Evolutionary conservation across 83 land plant genomes (phyloP), one percentile per base, ranked within the genome.

Genomic region (Diphasiastrum complanatum): DNA sequence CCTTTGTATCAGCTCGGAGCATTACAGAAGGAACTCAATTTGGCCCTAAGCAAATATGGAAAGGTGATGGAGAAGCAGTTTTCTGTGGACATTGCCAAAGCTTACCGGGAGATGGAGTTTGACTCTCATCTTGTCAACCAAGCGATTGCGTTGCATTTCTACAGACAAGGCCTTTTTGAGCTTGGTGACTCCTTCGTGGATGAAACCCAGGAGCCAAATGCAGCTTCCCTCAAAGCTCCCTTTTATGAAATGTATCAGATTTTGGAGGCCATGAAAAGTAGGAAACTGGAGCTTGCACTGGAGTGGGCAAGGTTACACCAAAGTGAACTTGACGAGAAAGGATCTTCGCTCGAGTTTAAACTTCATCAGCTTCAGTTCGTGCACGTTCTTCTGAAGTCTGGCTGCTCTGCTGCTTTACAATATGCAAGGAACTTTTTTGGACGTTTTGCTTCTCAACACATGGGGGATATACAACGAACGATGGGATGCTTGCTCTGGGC

Each of bases 141-240:
- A 35, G 82, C 89, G 6, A 79, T 95, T 60, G 99, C 97, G 1
- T 29, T 73, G 33, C 92, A 95, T 64, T 82, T 95, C 38, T 89
- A 89, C 55, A 53, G 89, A 43, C 89, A 84, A 49, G 96, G 96
- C 29, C 63, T 83, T 49, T 95, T 89, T 73, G 91, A 90, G 33
- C 67, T 84, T 27, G 93, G 97, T 22, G 92, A 95, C 43, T 86
- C 81, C 64, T 89, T 95, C 51, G 65, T 84, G 1, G 36, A 46
- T 36, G 96, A 95, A 65, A 75, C 87, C 31, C 38, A 61, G n/a
- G 89, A 78, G 52, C 68, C 75, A 30, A 81, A 69, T 27, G 83
- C 82, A 2, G 51, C 80, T 28, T 41, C 76, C 2, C 14, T 86
- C 52, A 89, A 74, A 68, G 73, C 76, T 0, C 83, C 79, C 2